Evolutionary conservation across 1,284 basidiomycete genomes (phyloP).

Genomic region (Trametes versicolor): DNA sequence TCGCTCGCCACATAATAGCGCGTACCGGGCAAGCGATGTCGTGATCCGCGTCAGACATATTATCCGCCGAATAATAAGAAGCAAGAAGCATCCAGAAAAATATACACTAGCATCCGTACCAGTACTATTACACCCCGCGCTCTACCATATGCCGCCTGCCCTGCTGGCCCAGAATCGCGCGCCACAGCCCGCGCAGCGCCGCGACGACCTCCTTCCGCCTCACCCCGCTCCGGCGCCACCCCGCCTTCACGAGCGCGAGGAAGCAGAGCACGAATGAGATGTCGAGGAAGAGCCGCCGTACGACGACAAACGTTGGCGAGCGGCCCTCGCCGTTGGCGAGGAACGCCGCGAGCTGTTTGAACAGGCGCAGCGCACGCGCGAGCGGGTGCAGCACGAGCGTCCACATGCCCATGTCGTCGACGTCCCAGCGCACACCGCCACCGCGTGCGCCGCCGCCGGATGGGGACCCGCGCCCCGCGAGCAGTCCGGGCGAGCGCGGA

Average conservation of each 20-base stretch:
- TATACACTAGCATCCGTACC: neutral
- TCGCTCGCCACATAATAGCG: neutral
- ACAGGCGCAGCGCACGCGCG: slow-evolving; percentile 54
- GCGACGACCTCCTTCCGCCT: slow-evolving; percentile 71
- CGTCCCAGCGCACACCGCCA: slow-evolving; percentile 60
- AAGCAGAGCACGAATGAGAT: slow-evolving; percentile 74
- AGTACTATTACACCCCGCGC: slow-evolving; percentile 44
- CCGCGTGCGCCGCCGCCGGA: slow-evolving; percentile 44
- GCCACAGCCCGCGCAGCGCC: slow-evolving; percentile 73
- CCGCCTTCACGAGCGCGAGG: slow-evolving; percentile 58
- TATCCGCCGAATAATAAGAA: neutral
- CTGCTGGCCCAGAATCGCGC: slow-evolving; percentile 71
- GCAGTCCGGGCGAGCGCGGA: slow-evolving; percentile 21
- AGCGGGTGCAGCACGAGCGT: slow-evolving; percentile 74
- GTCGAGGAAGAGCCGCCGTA: slow-evolving; percentile 78
- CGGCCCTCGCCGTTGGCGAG: slow-evolving; percentile 64
- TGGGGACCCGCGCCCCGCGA: slow-evolving; percentile 49
- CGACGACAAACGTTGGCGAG: slow-evolving; percentile 69
- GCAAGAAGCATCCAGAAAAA: slow-evolving; percentile 2
- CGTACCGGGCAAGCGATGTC: too few relatives aligned
- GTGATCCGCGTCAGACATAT: neutral
- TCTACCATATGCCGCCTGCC: slow-evolving; percentile 59
- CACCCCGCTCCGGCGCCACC: slow-evolving; percentile 76
- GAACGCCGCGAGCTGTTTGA: slow-evolving; percentile 62
- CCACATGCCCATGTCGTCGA: slow-evolving; percentile 85